Evolutionary conservation across 2,329 filamentous ascomycete genomes (phyloP), one percentile per base, ranked within the genome.

Genomic region (Nigrospora osmanthi): DNA sequence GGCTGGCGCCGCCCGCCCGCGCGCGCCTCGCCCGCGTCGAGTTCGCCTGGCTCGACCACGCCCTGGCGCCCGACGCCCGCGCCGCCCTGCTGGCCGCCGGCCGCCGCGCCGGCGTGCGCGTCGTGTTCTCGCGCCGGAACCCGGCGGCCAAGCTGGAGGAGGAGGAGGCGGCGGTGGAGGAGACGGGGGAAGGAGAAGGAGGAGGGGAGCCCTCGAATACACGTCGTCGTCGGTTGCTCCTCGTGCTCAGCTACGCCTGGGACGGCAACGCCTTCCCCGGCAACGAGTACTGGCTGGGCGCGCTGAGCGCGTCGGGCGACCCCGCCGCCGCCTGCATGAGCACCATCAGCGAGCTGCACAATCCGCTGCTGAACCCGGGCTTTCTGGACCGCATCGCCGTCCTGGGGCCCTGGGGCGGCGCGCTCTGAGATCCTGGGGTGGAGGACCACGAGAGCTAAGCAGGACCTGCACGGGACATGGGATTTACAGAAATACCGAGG

Each of bases 261-360:
- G 60, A 64, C 30, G 57, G 52, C 3, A 64, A 64, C 16, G 34
- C 58, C 1, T 62, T 58, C 37, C 60, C 61, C 0, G 61, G 61
- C 0, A 64, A 64, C 41, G 60, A 62, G 39, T 64, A 60, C 36
- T 64, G 60, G 60, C 11, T 32, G 2, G 54, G 52, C 1, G 19
- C 4, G 3, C 49, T 61, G 4, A 1, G 16, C 0, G 58, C 43
- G 2, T 54, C 57, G 19, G 61, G 60, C 3, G 61, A 63, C 40
- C 59, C 61, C 7, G 61, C 60, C 1, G 59, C 60, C 6, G 61
- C 61, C 3, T 58, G 56, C 32, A 63, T 63, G 59, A 60, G 56
- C 35, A 62, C 56, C 7, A 61, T 64, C 33, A 40, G 53, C 15
- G 57, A 64, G 42, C 51, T 64, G 35, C 61, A 64, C 38, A 64